These are phyloP conservation scores for Middelhovenomyces tepae DNA, from an alignment of 805 yeast species.

Conservation along the genomic window DNA sequence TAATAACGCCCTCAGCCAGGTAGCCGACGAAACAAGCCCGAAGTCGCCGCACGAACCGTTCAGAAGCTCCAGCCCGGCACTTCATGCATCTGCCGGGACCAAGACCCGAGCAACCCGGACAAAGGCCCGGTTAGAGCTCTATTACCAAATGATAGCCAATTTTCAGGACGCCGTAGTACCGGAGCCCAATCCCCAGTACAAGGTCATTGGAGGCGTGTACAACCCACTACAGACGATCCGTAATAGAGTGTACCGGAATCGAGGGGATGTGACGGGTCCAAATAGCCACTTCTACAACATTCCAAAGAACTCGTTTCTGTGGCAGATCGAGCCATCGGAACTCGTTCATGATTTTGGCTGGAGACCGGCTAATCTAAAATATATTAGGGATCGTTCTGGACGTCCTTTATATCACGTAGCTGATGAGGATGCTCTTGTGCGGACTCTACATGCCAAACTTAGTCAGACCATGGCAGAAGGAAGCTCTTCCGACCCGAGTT, in stretches of 20 bases:
- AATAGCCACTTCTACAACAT: conserved; percentile 7
- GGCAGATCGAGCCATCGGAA: conserved; percentile 22
- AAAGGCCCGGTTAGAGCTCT: conserved; percentile 24
- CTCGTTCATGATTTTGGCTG: conserved; percentile 20
- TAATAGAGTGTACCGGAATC: conserved; percentile 39
- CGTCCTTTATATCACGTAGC: conserved; percentile 11
- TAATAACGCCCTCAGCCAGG: conserved; percentile 1
- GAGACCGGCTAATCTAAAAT: conserved; percentile 12
- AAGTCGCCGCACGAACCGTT: conserved; percentile 5
- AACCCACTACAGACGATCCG: conserved; percentile 80
- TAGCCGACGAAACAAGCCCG: conserved; percentile 7
- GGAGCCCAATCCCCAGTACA: no score
- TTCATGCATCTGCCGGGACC: conserved; percentile 11
- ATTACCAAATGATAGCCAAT: conserved; percentile 18
- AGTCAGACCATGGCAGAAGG: no score
- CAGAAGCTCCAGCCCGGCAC: conserved; percentile 3
- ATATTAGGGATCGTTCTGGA: conserved; percentile 15
- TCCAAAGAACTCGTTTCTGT: conserved; percentile 8
- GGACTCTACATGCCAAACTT: no score
- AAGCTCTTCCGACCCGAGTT: no score
- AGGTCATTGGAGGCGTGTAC: conserved; percentile 59
- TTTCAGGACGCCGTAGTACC: conserved; percentile 10
- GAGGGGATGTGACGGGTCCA: neutral
- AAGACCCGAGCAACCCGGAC: conserved; percentile 20
- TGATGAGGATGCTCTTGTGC: no score